Conservation (phyloP, 768 basidiomycete species). For the Leccinum barrowsii region DNA sequence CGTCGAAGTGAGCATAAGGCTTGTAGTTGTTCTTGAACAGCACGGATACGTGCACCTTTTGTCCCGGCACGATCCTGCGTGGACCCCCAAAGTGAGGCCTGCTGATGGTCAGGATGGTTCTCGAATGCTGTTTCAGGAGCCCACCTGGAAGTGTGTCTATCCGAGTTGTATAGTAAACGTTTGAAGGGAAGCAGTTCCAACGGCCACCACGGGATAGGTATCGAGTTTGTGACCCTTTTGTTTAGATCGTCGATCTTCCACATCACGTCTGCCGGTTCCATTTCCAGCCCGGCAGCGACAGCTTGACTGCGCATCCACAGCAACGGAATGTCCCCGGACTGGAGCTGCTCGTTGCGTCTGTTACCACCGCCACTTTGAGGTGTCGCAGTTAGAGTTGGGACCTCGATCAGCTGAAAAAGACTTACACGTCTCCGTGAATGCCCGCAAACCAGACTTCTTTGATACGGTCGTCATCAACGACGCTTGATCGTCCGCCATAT, state of each 20-base stretch:
- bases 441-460: slow-evolving; percentile 46
- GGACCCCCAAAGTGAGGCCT: slow-evolving; percentile 28
- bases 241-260: slow-evolving; percentile 30
- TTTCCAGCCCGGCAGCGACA: slow-evolving; percentile 20
- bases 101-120: slow-evolving; percentile 5
- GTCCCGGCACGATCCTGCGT: slow-evolving; percentile 27
- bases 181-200: slow-evolving; percentile 24
- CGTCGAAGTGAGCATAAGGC: slow-evolving; percentile 22
- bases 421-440: slow-evolving; percentile 38
- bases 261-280: slow-evolving; percentile 22
- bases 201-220: slow-evolving; percentile 20
- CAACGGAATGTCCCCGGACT: slow-evolving; percentile 27
- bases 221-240: slow-evolving; percentile 17
- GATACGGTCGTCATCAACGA: slow-evolving; percentile 19
- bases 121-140: neutral
- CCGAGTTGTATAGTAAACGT: slow-evolving; percentile 28
- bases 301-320: slow-evolving; percentile 34
- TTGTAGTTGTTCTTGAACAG: slow-evolving; percentile 31
- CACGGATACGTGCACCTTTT: slow-evolving; percentile 31
- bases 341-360: slow-evolving; percentile 25
- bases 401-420: neutral
- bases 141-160: slow-evolving; percentile 21
- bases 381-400: neutral
- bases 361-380: slow-evolving; percentile 26
- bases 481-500: slow-evolving; percentile 23